phyloP scores from a whole-genome alignment of 208 protist species.

The Acanthamoeba triangularis region DNA sequence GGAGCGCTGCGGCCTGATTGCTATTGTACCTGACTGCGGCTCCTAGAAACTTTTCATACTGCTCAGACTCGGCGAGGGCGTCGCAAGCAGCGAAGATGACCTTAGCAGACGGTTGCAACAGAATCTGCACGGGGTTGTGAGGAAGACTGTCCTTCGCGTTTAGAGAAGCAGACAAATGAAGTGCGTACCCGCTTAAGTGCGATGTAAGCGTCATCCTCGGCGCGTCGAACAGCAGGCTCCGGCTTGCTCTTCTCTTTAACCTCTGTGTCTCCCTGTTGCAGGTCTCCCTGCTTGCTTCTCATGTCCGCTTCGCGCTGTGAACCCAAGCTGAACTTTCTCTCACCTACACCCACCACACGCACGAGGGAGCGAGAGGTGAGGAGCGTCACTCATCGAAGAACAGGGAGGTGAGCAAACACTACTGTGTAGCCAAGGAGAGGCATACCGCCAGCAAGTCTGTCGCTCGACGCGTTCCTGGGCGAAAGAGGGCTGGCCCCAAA shows the following conservation, averaged over 20 bases:
- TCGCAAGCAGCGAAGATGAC: conserved; percentile 18
- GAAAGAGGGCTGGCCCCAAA: background rate
- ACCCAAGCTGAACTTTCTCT: conserved; percentile 5
- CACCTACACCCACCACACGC: background rate
- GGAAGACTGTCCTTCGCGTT: too few relatives aligned
- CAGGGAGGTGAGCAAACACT: too few relatives aligned
- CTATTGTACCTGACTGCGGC: background rate
- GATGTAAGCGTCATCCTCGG: background rate
- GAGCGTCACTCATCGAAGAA: too few relatives aligned
- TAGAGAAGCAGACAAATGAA: background rate
- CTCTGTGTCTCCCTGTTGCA: background rate
- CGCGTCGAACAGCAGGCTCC: background rate
- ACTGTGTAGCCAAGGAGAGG: too few relatives aligned
- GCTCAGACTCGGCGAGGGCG: conserved; percentile 2
- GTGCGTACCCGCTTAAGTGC: background rate
- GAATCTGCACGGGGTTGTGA: background rate
- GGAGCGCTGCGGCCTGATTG: too few relatives aligned
- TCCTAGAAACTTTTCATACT: background rate
- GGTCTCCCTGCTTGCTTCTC: background rate
- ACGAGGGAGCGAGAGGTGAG: background rate
- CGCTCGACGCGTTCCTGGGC: background rate
- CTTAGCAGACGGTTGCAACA: background rate
- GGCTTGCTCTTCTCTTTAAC: background rate
- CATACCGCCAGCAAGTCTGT: background rate
- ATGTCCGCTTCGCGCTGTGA: background rate